phyloP scores from a whole-genome alignment of 1,284 basidiomycete species.

The Phaffia rhodozyma region DNA sequence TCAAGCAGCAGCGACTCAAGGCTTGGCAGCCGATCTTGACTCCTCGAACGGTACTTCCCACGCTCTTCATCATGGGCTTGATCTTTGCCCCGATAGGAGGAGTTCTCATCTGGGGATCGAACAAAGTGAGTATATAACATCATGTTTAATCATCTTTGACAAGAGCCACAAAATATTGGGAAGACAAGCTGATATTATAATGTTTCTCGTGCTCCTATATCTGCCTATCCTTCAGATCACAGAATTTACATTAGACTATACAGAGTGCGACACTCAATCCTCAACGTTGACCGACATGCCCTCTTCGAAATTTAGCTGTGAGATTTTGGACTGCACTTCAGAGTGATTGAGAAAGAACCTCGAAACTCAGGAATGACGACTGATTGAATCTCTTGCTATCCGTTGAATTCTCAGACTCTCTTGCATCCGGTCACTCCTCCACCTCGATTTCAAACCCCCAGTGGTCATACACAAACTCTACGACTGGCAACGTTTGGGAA shows the following conservation, averaged over 20 bases:
- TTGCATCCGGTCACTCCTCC: constrained; percentile 46
- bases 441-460: constrained; percentile 43
- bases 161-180: too few relatives aligned
- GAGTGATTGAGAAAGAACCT: not conserved
- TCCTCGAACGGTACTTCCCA: constrained; percentile 91
- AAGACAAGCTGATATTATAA: too few relatives aligned
- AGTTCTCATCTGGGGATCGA: constrained; percentile 78
- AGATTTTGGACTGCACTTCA: constrained; percentile 22
- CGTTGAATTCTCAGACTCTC: constrained; percentile 28
- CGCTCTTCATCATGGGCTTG: constrained; percentile 85
- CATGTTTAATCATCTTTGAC: too few relatives aligned
- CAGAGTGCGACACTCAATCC: constrained; percentile 63
- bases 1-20: constrained; percentile 98
- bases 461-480: constrained; percentile 50
- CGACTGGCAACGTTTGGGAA: constrained; percentile 39
- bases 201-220: too few relatives aligned
- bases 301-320: constrained; percentile 56
- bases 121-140: constrained; percentile 41
- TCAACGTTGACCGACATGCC: constrained; percentile 52
- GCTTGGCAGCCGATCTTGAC: constrained; percentile 99
- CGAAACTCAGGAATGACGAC: not conserved
- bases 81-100: constrained; percentile 94
- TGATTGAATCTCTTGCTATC: constrained; percentile 20
- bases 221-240: constrained; percentile 49
- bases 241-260: constrained; percentile 93